Evolutionary conservation across 177 flowering plant species (phyloP).

Genomic region (Vitis hybrid): DNA sequence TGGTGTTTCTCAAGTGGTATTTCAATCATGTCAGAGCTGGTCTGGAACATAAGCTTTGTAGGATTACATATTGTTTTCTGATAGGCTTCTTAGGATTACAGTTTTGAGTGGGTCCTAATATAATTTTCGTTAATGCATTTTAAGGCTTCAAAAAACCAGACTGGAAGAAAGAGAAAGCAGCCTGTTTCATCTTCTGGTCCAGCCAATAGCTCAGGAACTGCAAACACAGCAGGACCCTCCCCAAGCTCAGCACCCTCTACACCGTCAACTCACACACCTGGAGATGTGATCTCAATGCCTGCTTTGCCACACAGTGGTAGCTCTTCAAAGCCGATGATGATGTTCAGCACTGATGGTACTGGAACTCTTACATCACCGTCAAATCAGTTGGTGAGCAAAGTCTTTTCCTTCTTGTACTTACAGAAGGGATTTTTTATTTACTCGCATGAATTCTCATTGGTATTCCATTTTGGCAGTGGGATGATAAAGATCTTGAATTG

Average conservation of each 20-base stretch:
- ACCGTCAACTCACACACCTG: constrained; percentile 94
- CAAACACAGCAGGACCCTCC: constrained; percentile 92
- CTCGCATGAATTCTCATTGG: constrained; percentile 28
- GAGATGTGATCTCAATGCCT: constrained; percentile 91
- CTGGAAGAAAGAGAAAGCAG: constrained; percentile 89
- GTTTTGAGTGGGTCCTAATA: constrained; percentile 15
- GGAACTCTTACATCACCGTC: constrained; percentile 86
- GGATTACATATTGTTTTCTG: no score
- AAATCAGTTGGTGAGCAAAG: constrained; percentile 71
- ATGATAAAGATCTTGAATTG: constrained; percentile 50
- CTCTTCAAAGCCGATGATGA: constrained; percentile 77
- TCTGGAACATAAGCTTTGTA: no score
- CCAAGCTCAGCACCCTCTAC: constrained; percentile 98
- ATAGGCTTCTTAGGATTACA: background rate
- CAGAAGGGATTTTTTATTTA: constrained; percentile 11
- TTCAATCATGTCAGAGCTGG: no score
- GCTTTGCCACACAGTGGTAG: constrained; percentile 68
- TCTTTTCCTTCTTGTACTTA: background rate
- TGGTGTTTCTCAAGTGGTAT: no score
- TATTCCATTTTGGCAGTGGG: constrained; percentile 53
- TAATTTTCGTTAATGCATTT: constrained; percentile 18
- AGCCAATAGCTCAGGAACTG: constrained; percentile 97
- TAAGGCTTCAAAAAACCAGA: constrained; percentile 84
- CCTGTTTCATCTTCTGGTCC: constrained; percentile 93
- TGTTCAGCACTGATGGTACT: constrained; percentile 80